phyloP scores from a whole-genome alignment of 1,139 yeast genomes.

The Yamadazyma mexicana region DNA sequence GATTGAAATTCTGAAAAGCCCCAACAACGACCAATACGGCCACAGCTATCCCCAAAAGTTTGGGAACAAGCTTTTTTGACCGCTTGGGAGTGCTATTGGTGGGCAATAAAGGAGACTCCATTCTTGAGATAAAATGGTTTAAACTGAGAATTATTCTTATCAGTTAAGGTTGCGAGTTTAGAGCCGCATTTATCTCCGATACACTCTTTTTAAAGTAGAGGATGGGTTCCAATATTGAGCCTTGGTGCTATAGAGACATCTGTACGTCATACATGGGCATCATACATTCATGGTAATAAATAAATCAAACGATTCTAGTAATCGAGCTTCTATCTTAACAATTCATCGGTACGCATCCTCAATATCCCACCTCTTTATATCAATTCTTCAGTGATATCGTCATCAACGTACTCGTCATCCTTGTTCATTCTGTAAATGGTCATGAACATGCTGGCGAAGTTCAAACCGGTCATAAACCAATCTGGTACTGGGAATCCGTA shows the following conservation, averaged over 20 bases:
- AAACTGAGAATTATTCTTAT: no score
- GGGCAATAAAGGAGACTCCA: constrained; percentile 8
- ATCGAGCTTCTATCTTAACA: no score
- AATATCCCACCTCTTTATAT: no score
- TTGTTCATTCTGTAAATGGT: constrained; percentile 53
- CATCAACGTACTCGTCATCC: constrained; percentile 50
- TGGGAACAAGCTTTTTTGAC: neutral
- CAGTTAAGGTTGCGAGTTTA: neutral
- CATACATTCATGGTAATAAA: no score
- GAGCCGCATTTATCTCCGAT: no score
- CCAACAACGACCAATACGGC: neutral
- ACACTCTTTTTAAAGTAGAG: no score
- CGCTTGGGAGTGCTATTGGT: constrained; percentile 1
- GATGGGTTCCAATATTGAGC: no score
- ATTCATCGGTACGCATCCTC: no score
- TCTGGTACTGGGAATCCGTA: constrained; percentile 39
- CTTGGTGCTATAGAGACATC: no score
- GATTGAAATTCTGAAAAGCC: neutral
- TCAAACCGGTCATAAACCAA: constrained; percentile 46
- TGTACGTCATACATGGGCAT: no score
- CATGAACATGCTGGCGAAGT: constrained; percentile 49
- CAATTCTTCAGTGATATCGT: constrained; percentile 47
- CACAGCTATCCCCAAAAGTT: constrained; percentile 1
- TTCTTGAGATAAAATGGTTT: neutral
- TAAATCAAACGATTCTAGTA: no score